Evolutionary conservation across 495 filamentous ascomycete genomes (phyloP).

Genomic region (Penicillium psychrofluorescens): DNA sequence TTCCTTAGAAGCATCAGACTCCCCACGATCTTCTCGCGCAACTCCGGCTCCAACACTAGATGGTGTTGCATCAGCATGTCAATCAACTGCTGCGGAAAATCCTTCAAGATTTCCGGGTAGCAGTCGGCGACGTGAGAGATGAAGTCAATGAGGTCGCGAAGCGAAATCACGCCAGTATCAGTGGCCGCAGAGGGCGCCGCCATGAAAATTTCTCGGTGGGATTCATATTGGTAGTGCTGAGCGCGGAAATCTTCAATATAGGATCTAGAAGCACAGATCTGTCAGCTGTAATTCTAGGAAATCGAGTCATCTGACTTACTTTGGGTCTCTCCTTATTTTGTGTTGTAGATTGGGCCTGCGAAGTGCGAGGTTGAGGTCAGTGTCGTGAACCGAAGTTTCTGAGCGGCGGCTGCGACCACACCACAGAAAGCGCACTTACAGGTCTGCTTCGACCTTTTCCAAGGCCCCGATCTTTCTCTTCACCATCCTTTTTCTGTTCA

Average conservation of each 20-base stretch:
- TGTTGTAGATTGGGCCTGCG: slow-evolving; percentile 74
- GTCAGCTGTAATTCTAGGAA: background rate
- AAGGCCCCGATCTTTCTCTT: slow-evolving; percentile 85
- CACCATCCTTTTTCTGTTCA: slow-evolving; percentile 45
- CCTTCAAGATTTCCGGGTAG: slow-evolving; percentile 71
- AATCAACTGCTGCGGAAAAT: slow-evolving; percentile 76
- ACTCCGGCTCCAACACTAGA: slow-evolving; percentile 65
- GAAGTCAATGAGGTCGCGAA: slow-evolving; percentile 82
- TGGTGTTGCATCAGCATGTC: slow-evolving; percentile 76
- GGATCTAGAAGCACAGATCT: slow-evolving; percentile 41
- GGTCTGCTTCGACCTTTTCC: slow-evolving; percentile 90
- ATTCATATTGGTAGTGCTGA: slow-evolving; percentile 90
- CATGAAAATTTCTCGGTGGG: slow-evolving; percentile 83
- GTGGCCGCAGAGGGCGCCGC: slow-evolving; percentile 69
- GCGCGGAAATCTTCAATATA: slow-evolving; percentile 80
- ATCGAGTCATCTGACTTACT: slow-evolving; percentile 38
- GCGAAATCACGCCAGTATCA: slow-evolving; percentile 66
- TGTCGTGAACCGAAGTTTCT: slow-evolving; percentile 10
- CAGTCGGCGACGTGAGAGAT: slow-evolving; percentile 89
- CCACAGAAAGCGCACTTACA: slow-evolving; percentile 40
- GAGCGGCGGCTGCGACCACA: background rate
- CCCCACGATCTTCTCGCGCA: slow-evolving; percentile 90
- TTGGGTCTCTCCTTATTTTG: slow-evolving; percentile 79
- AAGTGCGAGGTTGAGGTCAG: slow-evolving; percentile 12
- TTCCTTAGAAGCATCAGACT: slow-evolving; percentile 80